A percentile compares a stretch with the other conserved stretches of the same genome.
These are phyloP conservation scores for Rhodotorula sphaerocarpa DNA, from an alignment of 768 basidiomycete species.

Conservation along the genomic window DNA sequence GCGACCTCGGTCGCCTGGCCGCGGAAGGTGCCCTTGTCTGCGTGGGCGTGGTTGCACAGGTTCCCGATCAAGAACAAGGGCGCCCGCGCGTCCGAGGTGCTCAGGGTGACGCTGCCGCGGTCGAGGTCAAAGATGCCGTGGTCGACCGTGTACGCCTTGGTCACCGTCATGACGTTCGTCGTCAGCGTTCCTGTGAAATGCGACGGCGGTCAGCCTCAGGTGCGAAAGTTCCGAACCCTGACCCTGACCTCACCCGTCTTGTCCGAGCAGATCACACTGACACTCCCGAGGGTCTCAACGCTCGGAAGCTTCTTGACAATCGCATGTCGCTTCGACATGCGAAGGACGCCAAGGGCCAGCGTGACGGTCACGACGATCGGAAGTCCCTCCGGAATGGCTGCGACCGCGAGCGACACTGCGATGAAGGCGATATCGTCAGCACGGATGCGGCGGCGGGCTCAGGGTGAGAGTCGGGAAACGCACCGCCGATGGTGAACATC, in stretches of 20 bases:
- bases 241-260: conserved; percentile 67
- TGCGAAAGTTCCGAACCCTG: neutral
- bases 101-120: conserved; percentile 45
- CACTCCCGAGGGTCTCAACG: conserved; percentile 84
- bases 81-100: conserved; percentile 48
- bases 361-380: conserved; percentile 97
- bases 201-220: neutral
- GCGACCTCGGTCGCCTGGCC: conserved; percentile 94
- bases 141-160: conserved; percentile 77
- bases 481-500: conserved; percentile 98
- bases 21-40: conserved; percentile 62
- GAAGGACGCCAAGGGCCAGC: conserved; percentile 80
- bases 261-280: conserved; percentile 96
- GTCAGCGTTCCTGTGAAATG: conserved; percentile 66
- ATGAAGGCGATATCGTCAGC: too few species aligned
- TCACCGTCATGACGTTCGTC: conserved; percentile 92
- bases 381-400: conserved; percentile 91
- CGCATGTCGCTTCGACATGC: conserved; percentile 89
- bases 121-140: conserved; percentile 61
- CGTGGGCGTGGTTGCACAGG: conserved; percentile 79
- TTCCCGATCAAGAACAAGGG: conserved; percentile 74
- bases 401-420: conserved; percentile 91
- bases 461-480: too few species aligned
- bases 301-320: conserved; percentile 96
- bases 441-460: too few species aligned